A percentile compares a stretch with the other conserved stretches of the same genome.
phyloP scores from a whole-genome alignment of 352 stramenopile genomes.

The Globisporangium apiculatum region DNA sequence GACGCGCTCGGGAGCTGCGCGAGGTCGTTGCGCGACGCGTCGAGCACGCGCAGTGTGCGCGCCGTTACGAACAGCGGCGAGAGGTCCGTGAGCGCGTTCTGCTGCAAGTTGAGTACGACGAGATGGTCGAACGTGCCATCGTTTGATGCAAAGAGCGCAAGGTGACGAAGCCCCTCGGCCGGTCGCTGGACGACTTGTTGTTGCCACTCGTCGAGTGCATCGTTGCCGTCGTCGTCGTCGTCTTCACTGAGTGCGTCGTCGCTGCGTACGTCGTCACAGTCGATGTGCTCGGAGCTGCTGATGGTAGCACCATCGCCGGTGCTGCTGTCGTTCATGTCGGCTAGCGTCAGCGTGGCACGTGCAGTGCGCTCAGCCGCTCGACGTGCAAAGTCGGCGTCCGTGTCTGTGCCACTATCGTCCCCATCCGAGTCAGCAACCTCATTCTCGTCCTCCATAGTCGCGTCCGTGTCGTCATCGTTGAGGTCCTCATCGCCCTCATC shows the following conservation, averaged over 20 bases:
- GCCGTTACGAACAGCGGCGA: constrained; percentile 32
- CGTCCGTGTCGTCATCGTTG: no score
- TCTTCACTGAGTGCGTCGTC: background rate
- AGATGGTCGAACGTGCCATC: constrained; percentile 42
- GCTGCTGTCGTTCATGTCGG: no score
- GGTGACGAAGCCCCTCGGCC: constrained; percentile 22
- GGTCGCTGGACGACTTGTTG: constrained; percentile 49
- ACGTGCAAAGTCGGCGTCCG: background rate
- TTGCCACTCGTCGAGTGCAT: constrained; percentile 29
- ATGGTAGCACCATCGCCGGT: no score
- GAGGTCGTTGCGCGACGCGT: constrained; percentile 50
- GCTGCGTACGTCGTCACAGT: background rate
- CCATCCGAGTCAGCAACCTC: no score
- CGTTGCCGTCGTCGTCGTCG: constrained; percentile 1
- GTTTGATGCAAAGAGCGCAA: constrained; percentile 24
- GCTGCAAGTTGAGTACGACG: constrained; percentile 48
- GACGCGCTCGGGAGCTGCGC: constrained; percentile 24
- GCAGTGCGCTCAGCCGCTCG: background rate
- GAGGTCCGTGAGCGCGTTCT: constrained; percentile 54
- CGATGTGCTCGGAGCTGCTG: background rate
- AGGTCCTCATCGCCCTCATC: no score
- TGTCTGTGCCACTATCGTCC: background rate
- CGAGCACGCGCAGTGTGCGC: constrained; percentile 46
- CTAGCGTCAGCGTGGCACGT: no score
- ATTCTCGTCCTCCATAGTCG: no score